Percentiles rank a stretch among this genome's conserved stretches.
phyloP scores from a whole-genome alignment of 1,284 basidiomycete species.

The Cerioporus squamosus region DNA sequence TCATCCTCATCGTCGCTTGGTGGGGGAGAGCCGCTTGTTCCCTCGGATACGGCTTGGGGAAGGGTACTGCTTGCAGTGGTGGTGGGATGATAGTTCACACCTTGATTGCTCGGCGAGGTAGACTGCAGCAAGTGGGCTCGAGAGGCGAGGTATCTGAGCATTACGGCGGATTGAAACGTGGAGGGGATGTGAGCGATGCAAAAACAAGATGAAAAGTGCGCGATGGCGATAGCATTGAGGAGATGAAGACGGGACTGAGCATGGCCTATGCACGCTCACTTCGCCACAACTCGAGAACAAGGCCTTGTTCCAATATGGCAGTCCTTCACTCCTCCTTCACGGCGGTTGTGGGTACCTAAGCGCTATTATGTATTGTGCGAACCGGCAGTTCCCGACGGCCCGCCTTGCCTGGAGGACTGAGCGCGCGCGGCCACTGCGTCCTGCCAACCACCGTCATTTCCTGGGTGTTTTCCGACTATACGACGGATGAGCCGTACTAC shows the following conservation, averaged over 20 bases:
- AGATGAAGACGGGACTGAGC: neutral
- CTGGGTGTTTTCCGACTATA: neutral
- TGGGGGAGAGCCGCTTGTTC: too few relatives aligned
- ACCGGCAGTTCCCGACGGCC: neutral
- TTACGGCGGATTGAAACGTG: neutral
- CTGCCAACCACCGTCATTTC: neutral
- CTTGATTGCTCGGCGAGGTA: neutral
- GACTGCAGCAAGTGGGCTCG: neutral
- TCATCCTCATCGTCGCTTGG: too few relatives aligned
- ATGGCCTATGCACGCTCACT: conserved; percentile 9
- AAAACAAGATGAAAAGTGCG: neutral
- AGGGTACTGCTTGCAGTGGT: too few relatives aligned
- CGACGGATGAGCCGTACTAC: too few relatives aligned
- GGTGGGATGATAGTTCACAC: neutral
- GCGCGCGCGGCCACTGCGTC: neutral
- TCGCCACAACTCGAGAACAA: conserved; percentile 2
- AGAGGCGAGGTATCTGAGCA: neutral
- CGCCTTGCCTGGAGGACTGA: too few relatives aligned
- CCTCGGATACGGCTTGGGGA: too few relatives aligned
- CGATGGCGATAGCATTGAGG: neutral
- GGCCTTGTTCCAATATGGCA: conserved; percentile 8
- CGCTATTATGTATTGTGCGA: conserved; percentile 4
- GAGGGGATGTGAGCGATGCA: neutral
- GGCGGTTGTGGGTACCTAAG: too few relatives aligned
- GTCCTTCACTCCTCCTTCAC: neutral